Evolutionary conservation across 176 grass and related monocot species (phyloP), one percentile per base, ranked within the genome.

Genomic region (Lolium multiflorum): DNA sequence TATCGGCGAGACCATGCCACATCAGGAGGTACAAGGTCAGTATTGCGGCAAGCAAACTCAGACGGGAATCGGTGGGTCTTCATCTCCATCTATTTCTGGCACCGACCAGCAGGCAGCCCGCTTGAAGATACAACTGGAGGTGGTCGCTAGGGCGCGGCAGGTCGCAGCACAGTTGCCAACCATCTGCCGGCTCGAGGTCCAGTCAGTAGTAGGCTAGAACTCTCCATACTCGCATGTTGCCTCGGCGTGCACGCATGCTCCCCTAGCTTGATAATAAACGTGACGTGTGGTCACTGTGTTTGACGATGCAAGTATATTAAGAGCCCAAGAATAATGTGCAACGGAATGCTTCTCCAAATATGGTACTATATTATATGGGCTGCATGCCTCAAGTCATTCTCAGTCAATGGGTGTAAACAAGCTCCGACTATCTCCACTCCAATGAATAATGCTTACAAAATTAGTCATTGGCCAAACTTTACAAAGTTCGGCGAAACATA

Each of bases 361-460:
- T 83, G 9, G 16, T 62, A 55, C 56, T 75, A 69, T 39, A 68
- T 35, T 35, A 35, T 68, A 47, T 82, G 21, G 6, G 20, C 0
- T 82, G 71, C 1, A 14, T 59, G 73, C 43, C 77, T 24, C 8
- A 7, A 68, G 24, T 61, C 60, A 79, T 38, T 14, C 6, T 77
- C 55, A 90, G 18, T 80, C 66, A 84, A 25, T 43, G 57, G 49
- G n/a, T 80, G 75, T 50, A 39, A 87, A 83, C 67, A 83, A 4
- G 3, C 68, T 20, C 86, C 76, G 31, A 35, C 31, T 35, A 35
- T 35, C 31, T 35, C 31, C 31, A 35, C 31, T 35, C 31, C 31
- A 35, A 35, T 35, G 31, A 35, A 35, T 35, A 35, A 35, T 35
- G 31, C 31, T 35, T 35, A 35, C 31, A 35, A 35, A 35, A 35